A percentile compares a stretch with the other conserved stretches of the same genome.
Evolutionary conservation across 495 filamentous ascomycete genomes (phyloP).

Genomic region (Daldinia loculata): DNA sequence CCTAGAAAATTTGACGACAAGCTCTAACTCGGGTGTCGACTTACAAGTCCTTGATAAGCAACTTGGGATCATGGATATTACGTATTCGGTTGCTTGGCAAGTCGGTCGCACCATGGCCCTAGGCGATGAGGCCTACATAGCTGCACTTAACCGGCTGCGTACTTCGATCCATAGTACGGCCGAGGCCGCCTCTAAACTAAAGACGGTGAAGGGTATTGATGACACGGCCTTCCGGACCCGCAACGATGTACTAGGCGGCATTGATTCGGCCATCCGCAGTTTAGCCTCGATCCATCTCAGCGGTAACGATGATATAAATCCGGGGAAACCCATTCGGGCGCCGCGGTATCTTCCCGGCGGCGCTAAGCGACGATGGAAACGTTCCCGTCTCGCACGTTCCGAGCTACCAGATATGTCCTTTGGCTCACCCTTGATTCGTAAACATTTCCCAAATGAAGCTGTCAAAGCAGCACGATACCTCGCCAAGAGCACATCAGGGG

Average conservation of each 20-base stretch:
- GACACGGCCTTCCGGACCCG: not conserved
- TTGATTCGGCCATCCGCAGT: constrained; percentile 7
- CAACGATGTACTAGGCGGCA: constrained; percentile 1
- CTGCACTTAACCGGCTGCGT: not conserved
- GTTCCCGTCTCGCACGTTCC: constrained; percentile 12
- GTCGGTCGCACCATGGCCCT: constrained; percentile 52
- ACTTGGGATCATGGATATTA: constrained; percentile 58
- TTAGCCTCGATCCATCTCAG: constrained; percentile 24
- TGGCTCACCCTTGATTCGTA: not conserved
- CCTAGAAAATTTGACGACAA: constrained; percentile 30
- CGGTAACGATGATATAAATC: constrained; percentile 9
- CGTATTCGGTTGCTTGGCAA: constrained; percentile 59
- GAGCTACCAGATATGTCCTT: constrained; percentile 7
- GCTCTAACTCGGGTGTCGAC: constrained; percentile 47
- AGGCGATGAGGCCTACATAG: not conserved
- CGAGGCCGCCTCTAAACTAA: not conserved
- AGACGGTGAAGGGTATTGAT: not conserved
- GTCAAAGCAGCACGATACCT: constrained; percentile 15
- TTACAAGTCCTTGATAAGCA: constrained; percentile 57
- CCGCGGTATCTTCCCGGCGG: constrained; percentile 12
- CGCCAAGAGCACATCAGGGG: constrained; percentile 11
- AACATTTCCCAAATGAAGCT: constrained; percentile 15
- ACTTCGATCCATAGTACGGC: not conserved
- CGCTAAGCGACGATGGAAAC: constrained; percentile 20
- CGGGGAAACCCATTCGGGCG: not conserved